Base-by-base conservation (phyloP, 2,329 filamentous ascomycete species). In the Fusarium dimerum region DNA sequence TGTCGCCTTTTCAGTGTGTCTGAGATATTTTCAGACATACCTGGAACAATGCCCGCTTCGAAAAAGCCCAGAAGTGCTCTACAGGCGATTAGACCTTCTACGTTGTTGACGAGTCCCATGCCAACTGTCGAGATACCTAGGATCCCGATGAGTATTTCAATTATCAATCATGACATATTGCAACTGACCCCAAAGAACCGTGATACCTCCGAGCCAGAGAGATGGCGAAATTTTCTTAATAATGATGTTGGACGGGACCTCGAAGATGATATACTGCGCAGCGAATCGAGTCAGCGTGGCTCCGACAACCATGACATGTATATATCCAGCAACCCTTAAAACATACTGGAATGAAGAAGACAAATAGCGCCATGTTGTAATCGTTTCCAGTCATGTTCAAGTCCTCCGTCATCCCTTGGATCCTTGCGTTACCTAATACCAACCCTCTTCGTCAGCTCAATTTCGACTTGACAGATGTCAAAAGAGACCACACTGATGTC, bases 391-490 rank as follows among this genome's bases (percentile, higher is more conserved):
- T 60, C 18, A 79, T 67, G 9, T 72, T 61, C 2, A 80, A 67
- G 13, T 79, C 76, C 26, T 67, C 60, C 0, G 68, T 62, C 55
- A 81, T 66, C 39, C 76, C 72, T 56, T 76, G 68, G 49, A 79
- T 76, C 45, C 69, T 66, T 9, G 76, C 76, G 65, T 80, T 79
- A 65, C 74, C n/a, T n/a, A n/a, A n/a, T n/a, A n/a, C n/a, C n/a
- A n/a, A n/a, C n/a, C n/a, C n/a, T n/a, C n/a, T n/a, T n/a, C n/a
- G n/a, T n/a, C n/a, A n/a, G n/a, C n/a, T n/a, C n/a, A n/a, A n/a
- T n/a, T n/a, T n/a, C n/a, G n/a, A n/a, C n/a, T n/a, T n/a, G n/a
- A n/a, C n/a, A n/a, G n/a, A n/a, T n/a, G n/a, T n/a, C n/a, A n/a
- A n/a, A n/a, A n/a, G n/a, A n/a, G n/a, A n/a, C n/a, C n/a, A n/a